Percentiles rank a stretch among this genome's conserved stretches.
Conservation (phyloP, 768 basidiomycete genomes). For the Termitomyces sp. region DNA sequence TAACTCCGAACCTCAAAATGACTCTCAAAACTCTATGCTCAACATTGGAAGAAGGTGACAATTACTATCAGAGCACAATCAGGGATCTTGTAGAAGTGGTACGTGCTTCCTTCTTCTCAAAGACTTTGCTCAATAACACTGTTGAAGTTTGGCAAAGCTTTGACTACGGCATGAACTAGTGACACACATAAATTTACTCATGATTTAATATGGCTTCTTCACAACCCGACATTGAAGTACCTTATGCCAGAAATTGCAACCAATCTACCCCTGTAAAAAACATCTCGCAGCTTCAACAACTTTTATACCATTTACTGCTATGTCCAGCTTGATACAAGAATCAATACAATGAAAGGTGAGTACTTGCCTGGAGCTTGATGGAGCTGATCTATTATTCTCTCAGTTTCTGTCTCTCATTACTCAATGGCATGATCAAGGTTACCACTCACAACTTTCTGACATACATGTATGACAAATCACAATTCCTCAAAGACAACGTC, state of each 20-base stretch:
- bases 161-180: not conserved
- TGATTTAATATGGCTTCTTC: not conserved
- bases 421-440: too few relatives aligned
- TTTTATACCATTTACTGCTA: not conserved
- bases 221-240: not conserved
- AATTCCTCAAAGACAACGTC: too few relatives aligned
- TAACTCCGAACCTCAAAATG: not conserved
- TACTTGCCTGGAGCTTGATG: not conserved
- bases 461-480: too few relatives aligned
- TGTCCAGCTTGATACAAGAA: not conserved
- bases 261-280: not conserved
- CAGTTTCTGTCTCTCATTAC: too few relatives aligned
- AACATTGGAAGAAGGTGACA: not conserved
- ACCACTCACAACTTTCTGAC: too few relatives aligned
- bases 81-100: not conserved
- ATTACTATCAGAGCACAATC: not conserved
- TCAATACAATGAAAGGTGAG: not conserved
- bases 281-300: not conserved
- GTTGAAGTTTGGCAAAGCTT: not conserved
- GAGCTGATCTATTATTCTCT: not conserved
- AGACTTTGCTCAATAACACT: not conserved
- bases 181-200: not conserved
- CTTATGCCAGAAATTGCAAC: not conserved
- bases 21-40: not conserved
- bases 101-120: not conserved